Conservation (phyloP, 2,329 filamentous ascomycete genomes). For the Botryotinia globosa region DNA sequence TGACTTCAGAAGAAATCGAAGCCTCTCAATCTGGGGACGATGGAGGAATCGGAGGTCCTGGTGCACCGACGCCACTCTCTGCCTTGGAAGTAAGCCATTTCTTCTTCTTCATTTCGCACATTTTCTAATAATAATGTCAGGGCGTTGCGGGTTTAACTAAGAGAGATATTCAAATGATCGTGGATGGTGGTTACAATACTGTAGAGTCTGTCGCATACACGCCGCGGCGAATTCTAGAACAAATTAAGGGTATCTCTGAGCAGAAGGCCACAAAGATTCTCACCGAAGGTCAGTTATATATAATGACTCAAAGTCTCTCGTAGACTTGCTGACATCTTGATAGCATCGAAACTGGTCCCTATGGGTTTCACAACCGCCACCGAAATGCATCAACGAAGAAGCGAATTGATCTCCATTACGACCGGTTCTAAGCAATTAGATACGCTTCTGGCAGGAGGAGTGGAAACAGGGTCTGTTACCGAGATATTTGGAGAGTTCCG, state of each 20-base stretch:
- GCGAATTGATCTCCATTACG: conserved; percentile 95
- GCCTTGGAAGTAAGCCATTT: conserved; percentile 69
- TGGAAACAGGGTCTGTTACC: conserved; percentile 96
- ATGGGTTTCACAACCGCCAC: conserved; percentile 99
- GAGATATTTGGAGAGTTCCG: conserved; percentile 98
- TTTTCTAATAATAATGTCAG: conserved; percentile 46
- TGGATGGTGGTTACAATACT: conserved; percentile 91
- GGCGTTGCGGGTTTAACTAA: conserved; percentile 88
- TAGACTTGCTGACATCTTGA: conserved; percentile 14
- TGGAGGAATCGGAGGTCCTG: conserved; percentile 71
- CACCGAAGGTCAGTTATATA: conserved; percentile 64
- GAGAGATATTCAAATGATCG: conserved; percentile 87
- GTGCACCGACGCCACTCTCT: conserved; percentile 85
- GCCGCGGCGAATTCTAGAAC: conserved; percentile 77
- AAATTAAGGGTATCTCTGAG: conserved; percentile 97
- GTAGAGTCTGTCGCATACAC: conserved; percentile 95
- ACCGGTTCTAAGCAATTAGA: conserved; percentile 98
- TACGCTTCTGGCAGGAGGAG: conserved; percentile 86
- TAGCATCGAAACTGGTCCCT: conserved; percentile 91
- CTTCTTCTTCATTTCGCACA: background rate
- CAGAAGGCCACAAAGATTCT: conserved; percentile 92
- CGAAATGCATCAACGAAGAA: conserved; percentile 96
- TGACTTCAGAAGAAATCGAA: conserved; percentile 43
- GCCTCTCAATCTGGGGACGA: conserved; percentile 75
- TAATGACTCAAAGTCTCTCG: background rate